Base-by-base conservation (phyloP, 2,329 filamentous ascomycete species). In the Escovopsis sp. region DNA sequence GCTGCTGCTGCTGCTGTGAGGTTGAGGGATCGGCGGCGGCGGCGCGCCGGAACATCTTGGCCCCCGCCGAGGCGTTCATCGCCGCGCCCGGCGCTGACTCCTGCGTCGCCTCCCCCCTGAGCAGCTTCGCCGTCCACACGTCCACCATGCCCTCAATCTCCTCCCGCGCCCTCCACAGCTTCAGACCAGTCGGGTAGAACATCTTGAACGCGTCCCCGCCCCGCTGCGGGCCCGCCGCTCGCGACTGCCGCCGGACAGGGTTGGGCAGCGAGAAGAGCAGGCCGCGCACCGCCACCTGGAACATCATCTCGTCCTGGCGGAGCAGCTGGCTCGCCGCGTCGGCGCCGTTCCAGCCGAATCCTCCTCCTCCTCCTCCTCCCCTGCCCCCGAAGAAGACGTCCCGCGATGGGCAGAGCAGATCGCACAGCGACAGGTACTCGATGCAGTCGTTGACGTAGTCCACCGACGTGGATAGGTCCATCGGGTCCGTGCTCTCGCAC, bases 281-380 rank as follows among this genome's bases (percentile, higher is more conserved):
- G 1, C 91, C 91, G 11, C 88, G 77, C 0, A 94, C 85, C 4
- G 87, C 87, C 15, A 89, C 80, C 50, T 98, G 85, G 49, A 95
- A 96, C 23, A 83, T 80, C 57, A 98, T 88, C 56, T 98, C 91
- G 48, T 95, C 87, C 60, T 96, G 89, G 6, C 88, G 80, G 9
- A 96, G 64, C 12, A 80, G 71, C 47, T 95, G 89, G 42, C 78
- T 76, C 18, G 73, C 74, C 1, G 71, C 68, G 58, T 80, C 69
- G 23, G 23, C 23, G 23, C 23, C 23, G 4, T 4, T 23, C 64
- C 62, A 68, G 49, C 51, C 30, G 63, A n/a, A 12, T 10, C 44
- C 42, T 7, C 42, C 36, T 23, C 23, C 2, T 23, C 23, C 23
- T 23, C 23, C 23, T 23, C 23, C 23, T 23, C 23, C 75, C 33